Evolutionary conservation across 2,329 filamentous ascomycete species (phyloP).

Genomic region (Metarhizium humberi): DNA sequence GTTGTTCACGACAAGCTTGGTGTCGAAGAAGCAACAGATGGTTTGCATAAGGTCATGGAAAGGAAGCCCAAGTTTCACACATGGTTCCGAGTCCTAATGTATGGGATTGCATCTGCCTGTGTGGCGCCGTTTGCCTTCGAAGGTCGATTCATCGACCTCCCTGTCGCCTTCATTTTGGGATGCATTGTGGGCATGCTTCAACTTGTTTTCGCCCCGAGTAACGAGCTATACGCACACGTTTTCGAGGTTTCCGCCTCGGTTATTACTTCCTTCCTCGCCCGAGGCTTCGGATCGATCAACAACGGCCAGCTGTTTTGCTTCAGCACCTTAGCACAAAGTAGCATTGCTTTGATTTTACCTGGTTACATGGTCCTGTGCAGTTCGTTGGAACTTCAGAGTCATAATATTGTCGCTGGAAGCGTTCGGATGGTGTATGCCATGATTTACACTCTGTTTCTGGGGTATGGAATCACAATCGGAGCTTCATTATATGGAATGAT

Average conservation of each 20-base stretch:
- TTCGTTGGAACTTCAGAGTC: constrained; percentile 58
- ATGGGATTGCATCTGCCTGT: constrained; percentile 64
- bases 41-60: constrained; percentile 46
- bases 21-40: constrained; percentile 58
- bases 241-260: constrained; percentile 48
- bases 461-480: constrained; percentile 65
- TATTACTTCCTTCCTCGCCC: constrained; percentile 57
- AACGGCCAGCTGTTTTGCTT: constrained; percentile 57
- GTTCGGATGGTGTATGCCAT: constrained; percentile 69
- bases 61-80: constrained; percentile 36
- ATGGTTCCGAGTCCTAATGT: constrained; percentile 54
- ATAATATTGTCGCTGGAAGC: constrained; percentile 61
- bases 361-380: constrained; percentile 40
- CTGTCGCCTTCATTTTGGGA: constrained; percentile 67
- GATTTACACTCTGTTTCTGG: constrained; percentile 65
- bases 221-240: constrained; percentile 55
- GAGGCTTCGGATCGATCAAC: constrained; percentile 58
- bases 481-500: constrained; percentile 57
- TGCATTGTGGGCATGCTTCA: constrained; percentile 66
- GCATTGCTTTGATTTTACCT: constrained; percentile 65
- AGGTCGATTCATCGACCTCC: constrained; percentile 68
- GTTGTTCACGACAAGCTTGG: constrained; percentile 70
- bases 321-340: constrained; percentile 61
- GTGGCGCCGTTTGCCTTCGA: constrained; percentile 77
- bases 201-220: constrained; percentile 63